These are phyloP conservation scores for Myriosclerotinia scirpicola DNA, from an alignment of 2,329 filamentous ascomycete genomes.

Conservation along the genomic window DNA sequence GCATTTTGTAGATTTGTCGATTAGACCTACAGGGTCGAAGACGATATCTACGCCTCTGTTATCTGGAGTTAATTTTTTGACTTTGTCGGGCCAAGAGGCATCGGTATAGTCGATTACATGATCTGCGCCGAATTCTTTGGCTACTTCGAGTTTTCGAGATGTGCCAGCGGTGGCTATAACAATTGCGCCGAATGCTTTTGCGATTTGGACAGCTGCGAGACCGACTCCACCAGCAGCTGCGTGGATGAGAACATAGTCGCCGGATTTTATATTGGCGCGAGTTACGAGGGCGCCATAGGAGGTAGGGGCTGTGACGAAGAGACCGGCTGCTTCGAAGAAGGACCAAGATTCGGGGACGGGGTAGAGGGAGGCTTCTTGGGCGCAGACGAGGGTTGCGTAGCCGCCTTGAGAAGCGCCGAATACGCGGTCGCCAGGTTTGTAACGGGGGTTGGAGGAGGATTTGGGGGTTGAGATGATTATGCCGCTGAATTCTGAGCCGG, in stretches of 20 bases:
- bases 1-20: constrained; percentile 86
- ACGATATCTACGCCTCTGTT: constrained; percentile 79
- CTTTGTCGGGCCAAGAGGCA: constrained; percentile 61
- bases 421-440: constrained; percentile 75
- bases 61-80: constrained; percentile 75
- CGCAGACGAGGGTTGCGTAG: constrained; percentile 75
- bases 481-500: constrained; percentile 85
- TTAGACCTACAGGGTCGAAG: constrained; percentile 89
- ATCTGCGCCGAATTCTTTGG: constrained; percentile 79
- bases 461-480: constrained; percentile 67
- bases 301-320: constrained; percentile 91
- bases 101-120: constrained; percentile 76
- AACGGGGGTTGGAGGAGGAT: constrained; percentile 54
- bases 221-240: constrained; percentile 92
- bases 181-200: constrained; percentile 85
- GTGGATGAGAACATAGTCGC: constrained; percentile 87
- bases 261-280: constrained; percentile 72
- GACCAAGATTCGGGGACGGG: constrained; percentile 80
- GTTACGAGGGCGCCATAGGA: constrained; percentile 81
- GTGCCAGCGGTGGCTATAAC: constrained; percentile 93
- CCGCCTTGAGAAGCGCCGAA: constrained; percentile 86
- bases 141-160: constrained; percentile 75
- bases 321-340: constrained; percentile 78
- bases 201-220: constrained; percentile 87
- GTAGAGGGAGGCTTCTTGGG: constrained; percentile 64